These are phyloP conservation scores for Haplosporangium sp. DNA, from an alignment of 371 early-diverging fungal genomes.

Conservation along the genomic window DNA sequence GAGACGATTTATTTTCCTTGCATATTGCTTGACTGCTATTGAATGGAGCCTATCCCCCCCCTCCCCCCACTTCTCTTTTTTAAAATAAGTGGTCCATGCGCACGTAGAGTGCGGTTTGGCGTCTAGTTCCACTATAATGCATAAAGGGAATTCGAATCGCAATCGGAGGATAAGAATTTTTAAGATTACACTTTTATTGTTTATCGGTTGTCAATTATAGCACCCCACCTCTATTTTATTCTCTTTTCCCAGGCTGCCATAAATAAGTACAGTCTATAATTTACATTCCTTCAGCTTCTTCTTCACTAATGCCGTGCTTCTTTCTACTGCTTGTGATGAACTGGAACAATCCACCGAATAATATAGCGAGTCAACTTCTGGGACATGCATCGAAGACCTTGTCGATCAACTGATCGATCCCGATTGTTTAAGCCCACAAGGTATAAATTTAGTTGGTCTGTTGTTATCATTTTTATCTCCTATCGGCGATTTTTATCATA, in stretches of 20 bases:
- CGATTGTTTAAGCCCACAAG: conserved; percentile 30
- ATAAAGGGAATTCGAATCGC: background rate
- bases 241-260: too few species aligned
- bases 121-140: background rate
- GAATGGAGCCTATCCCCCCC: background rate
- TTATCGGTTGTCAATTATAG: too few species aligned
- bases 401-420: conserved; percentile 44
- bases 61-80: background rate
- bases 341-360: background rate
- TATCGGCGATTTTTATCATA: too few species aligned
- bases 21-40: background rate
- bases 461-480: conserved; percentile 1
- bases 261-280: too few species aligned
- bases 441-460: conserved; percentile 4
- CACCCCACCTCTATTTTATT: too few species aligned
- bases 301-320: background rate
- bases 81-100: conserved; percentile 8
- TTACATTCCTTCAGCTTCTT: background rate
- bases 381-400: conserved; percentile 37
- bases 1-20: background rate
- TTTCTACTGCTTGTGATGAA: background rate
- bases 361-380: conserved; percentile 33
- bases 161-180: too few species aligned
- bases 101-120: background rate
- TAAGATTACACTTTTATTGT: too few species aligned